A percentile compares a stretch with the other conserved stretches of the same genome.
phyloP scores from a whole-genome alignment of 208 protist genomes.

The Blastocrithidia nonstop region DNA sequence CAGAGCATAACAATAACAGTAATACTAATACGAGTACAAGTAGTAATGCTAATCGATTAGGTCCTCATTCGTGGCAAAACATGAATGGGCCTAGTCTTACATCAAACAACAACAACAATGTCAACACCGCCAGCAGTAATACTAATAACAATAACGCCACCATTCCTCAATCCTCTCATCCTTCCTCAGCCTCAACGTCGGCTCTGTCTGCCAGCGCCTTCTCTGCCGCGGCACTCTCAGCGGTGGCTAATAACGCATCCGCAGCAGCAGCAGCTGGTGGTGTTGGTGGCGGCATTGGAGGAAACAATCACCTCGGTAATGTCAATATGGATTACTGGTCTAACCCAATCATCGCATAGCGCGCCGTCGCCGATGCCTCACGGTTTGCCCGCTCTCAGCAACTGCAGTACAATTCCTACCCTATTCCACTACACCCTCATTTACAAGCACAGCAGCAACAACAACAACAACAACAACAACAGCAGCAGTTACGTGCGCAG shows the following conservation, averaged over 20 bases:
- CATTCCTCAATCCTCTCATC: no score
- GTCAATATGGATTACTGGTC: conserved; percentile 16
- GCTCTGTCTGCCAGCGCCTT: no score
- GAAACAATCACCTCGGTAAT: conserved; percentile 1
- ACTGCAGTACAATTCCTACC: conserved; percentile 41
- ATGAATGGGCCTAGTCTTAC: no score
- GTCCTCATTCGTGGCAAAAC: no score
- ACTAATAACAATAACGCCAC: neutral
- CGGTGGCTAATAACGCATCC: no score
- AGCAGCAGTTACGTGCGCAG: conserved; percentile 6
- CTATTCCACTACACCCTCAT: no score
- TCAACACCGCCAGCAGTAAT: neutral
- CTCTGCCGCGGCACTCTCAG: no score
- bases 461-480: conserved; percentile 6
- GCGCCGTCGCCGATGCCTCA: conserved; percentile 6
- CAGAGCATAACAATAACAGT: conserved; percentile 5
- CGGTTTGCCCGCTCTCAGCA: conserved; percentile 13
- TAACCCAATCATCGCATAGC: conserved; percentile 8
- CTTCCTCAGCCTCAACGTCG: no score
- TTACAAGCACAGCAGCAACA: conserved; percentile 4
- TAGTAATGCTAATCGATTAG: conserved; percentile 10
- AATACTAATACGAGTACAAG: conserved; percentile 8
- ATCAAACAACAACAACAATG: neutral
- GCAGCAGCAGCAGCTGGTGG: neutral
- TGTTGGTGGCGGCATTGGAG: neutral